Percentiles rank a stretch among this genome's conserved stretches.
phyloP scores from a whole-genome alignment of 2,329 filamentous ascomycete species.

The Trichoderma atroviride region DNA sequence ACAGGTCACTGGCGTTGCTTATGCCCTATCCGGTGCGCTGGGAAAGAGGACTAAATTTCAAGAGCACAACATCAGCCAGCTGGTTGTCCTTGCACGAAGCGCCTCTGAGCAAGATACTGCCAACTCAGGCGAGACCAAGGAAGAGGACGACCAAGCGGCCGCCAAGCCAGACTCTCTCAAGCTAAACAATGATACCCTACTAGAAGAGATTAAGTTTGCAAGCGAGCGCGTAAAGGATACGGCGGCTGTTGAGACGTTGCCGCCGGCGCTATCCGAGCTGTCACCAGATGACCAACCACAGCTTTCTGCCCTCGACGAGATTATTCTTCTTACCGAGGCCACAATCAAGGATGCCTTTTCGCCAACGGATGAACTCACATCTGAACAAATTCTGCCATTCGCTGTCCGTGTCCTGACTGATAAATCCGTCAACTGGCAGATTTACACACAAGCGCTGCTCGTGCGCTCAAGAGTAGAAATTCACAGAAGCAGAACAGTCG shows the following conservation, averaged over 20 bases:
- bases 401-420: conserved; percentile 85
- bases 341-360: conserved; percentile 88
- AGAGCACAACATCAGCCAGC: conserved; percentile 78
- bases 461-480: conserved; percentile 89
- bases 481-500: conserved; percentile 82
- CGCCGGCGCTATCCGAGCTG: conserved; percentile 63
- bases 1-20: conserved; percentile 69
- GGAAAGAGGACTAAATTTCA: conserved; percentile 85
- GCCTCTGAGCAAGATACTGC: conserved; percentile 42
- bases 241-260: conserved; percentile 51
- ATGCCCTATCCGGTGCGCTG: conserved; percentile 80
- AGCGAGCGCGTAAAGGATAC: conserved; percentile 49
- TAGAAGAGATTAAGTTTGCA: conserved; percentile 83
- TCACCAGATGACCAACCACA: conserved; percentile 81
- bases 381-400: conserved; percentile 93
- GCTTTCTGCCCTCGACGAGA: conserved; percentile 81
- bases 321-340: conserved; percentile 83
- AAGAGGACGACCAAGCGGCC: conserved; percentile 31
- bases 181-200: conserved; percentile 88
- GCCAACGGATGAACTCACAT: conserved; percentile 79
- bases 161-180: conserved; percentile 68
- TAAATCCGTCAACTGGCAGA: conserved; percentile 94
- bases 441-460: conserved; percentile 91
- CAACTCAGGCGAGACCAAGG: conserved; percentile 26
- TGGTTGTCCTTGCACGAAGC: conserved; percentile 88